Base-by-base conservation (phyloP, 768 basidiomycete species). In the Suillus weaverae region DNA sequence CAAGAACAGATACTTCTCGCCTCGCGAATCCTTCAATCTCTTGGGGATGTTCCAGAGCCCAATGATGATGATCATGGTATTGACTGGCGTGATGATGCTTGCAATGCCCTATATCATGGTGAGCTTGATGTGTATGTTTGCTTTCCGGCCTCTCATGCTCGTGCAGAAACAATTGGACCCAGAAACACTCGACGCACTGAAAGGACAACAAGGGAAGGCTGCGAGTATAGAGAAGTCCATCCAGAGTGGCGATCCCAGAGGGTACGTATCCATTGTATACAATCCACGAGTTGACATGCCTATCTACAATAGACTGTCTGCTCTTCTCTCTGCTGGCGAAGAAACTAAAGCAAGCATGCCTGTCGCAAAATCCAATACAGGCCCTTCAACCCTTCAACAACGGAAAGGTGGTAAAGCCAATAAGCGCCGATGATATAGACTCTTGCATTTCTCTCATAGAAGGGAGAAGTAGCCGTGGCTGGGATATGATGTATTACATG, bases 41-140 rank as follows among this genome's bases (percentile, higher is more conserved):
- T 62, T 89, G 63, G 85, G 80, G 61, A 92, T 94, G 89, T 80
- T 94, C 70, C 85, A 88, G 64, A 94, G 86, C 72, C 92, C 92
- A 8, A 93, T 94, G 92, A 90, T 91, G 82, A 77, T 94, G 64
- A 82, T 93, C 74, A 90, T 91, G 87, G 81, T 86, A 36, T 75
- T 84, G 67, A 89, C 84, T 53, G 91, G 83, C 43, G 79, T 76
- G 59, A 84, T 92, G 84, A 83, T 90, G 78, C 74, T 94, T 33
- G 84, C 81, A 30, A 88, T 86, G 85, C 92, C 91, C 5, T 92
- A 90, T 71, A 75, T 94, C 62, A 89, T 89, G 83, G 92, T 92
- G 71, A 56, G 80, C 63, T 20, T 50, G 41, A 38, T 11, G 16
- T 48, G 18, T 4, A 26, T 22, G 6, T 11, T 13, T 56, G 1